A percentile compares a stretch with the other conserved stretches of the same genome.
Conservation (phyloP, 2,329 filamentous ascomycete species). For the Arthroderma uncinatum region DNA sequence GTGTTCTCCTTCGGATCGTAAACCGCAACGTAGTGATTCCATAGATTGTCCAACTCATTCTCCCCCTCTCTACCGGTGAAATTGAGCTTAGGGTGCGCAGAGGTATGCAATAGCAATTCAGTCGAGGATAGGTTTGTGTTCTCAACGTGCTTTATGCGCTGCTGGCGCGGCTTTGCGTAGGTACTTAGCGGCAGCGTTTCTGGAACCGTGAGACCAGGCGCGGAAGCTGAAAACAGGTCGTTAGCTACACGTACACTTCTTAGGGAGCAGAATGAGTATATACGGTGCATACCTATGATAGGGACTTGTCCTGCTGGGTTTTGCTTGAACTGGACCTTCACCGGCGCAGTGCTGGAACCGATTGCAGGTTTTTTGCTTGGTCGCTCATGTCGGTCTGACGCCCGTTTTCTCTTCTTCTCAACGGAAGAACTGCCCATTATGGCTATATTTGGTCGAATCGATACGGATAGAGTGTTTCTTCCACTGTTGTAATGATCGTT, state of each 20-base stretch:
- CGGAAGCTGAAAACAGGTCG: conserved; percentile 16
- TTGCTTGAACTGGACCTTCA: conserved; percentile 38
- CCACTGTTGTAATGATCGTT: neutral
- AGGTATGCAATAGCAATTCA: conserved; percentile 50
- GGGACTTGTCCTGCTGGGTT: conserved; percentile 40
- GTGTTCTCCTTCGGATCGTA: conserved; percentile 45
- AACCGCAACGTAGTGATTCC: conserved; percentile 52
- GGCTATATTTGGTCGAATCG: conserved; percentile 2
- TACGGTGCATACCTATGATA: conserved; percentile 36
- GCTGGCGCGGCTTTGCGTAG: conserved; percentile 41
- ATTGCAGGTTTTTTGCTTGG: conserved; percentile 41
- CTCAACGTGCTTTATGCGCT: conserved; percentile 20
- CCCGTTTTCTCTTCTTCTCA: conserved; percentile 44
- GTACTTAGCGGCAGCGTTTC: conserved; percentile 27
- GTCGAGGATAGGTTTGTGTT: conserved; percentile 32
- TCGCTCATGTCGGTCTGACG: conserved; percentile 33
- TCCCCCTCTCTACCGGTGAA: conserved; percentile 44
- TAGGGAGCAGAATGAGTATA: neutral
- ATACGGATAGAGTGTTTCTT: neutral
- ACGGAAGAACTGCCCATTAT: conserved; percentile 24
- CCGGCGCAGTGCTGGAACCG: conserved; percentile 25
- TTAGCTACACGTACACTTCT: neutral
- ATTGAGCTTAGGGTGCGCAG: conserved; percentile 49
- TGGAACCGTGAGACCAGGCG: conserved; percentile 20
- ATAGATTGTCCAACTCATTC: conserved; percentile 40